Conservation (phyloP, 768 basidiomycete genomes). For the Panaeolus papilionaceus region DNA sequence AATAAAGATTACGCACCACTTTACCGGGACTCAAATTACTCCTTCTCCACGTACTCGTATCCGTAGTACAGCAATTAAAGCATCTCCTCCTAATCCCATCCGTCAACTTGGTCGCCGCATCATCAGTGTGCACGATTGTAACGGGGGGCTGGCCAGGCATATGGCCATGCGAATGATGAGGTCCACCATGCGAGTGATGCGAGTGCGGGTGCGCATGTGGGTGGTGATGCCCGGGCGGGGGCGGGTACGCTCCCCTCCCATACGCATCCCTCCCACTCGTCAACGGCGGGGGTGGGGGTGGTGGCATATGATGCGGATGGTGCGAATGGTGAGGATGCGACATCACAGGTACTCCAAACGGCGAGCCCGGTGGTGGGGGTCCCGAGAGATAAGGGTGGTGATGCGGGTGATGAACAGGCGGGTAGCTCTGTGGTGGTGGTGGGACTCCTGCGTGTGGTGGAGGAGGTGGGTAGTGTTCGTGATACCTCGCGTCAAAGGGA, state of each 20-base stretch:
- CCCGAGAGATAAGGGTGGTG: conserved; percentile 29
- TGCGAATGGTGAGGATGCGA: conserved; percentile 25
- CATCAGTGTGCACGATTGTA: conserved; percentile 65
- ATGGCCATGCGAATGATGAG: conserved; percentile 38
- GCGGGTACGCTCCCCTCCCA: conserved; percentile 18
- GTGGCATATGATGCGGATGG: conserved; percentile 24
- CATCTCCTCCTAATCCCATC: conserved; percentile 79
- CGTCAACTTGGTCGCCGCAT: conserved; percentile 81
- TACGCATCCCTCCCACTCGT: conserved; percentile 21
- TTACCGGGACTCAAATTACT: conserved; percentile 82
- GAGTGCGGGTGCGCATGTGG: conserved; percentile 28
- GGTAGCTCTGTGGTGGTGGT: conserved; percentile 37
- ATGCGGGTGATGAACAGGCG: conserved; percentile 36
- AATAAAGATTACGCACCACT: conserved; percentile 51
- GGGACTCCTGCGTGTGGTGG: conserved; percentile 15
- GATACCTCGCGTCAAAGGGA: conserved; percentile 23
- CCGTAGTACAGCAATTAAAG: conserved; percentile 87
- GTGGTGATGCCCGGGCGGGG: conserved; percentile 29
- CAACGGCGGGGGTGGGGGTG: conserved; percentile 29
- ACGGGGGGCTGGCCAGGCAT: conserved; percentile 39
- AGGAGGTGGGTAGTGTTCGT: conserved; percentile 20
- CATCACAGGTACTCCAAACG: conserved; percentile 7
- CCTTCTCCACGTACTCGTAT: conserved; percentile 83
- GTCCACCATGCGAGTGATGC: conserved; percentile 25
- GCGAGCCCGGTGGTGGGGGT: conserved; percentile 33